These are phyloP conservation scores for Crithidia fasciculata DNA, from an alignment of 208 protist species.

Conservation along the genomic window DNA sequence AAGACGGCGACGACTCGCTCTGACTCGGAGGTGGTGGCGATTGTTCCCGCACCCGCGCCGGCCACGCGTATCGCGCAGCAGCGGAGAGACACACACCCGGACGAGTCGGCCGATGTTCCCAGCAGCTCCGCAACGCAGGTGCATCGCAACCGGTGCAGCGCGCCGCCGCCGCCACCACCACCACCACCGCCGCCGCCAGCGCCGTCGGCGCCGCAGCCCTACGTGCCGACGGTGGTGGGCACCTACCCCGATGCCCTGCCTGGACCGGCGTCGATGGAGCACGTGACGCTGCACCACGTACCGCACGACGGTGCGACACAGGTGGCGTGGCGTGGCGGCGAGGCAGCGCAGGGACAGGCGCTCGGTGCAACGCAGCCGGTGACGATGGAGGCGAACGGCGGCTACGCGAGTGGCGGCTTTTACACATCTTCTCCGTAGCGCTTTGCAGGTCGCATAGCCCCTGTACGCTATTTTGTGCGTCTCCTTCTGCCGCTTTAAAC, in stretches of 20 bases:
- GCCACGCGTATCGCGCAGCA: background rate
- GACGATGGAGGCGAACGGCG: too few relatives aligned
- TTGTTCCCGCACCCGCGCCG: background rate
- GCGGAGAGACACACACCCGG: background rate
- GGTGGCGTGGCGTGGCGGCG: constrained; percentile 9
- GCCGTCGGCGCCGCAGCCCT: background rate
- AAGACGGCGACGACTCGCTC: background rate
- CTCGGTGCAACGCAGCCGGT: too few relatives aligned
- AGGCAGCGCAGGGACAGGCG: too few relatives aligned
- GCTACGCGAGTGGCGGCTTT: too few relatives aligned
- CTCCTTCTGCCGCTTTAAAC: too few relatives aligned
- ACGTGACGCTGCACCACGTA: constrained; percentile 13
- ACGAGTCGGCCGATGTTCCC: background rate
- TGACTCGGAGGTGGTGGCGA: background rate
- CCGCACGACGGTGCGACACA: background rate
- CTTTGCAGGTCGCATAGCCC: too few relatives aligned
- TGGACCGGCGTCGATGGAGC: background rate
- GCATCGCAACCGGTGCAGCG: background rate
- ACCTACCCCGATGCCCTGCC: constrained; percentile 17
- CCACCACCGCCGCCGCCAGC: background rate
- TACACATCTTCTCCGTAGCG: too few relatives aligned
- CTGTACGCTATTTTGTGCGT: too few relatives aligned
- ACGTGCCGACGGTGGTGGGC: constrained; percentile 14
- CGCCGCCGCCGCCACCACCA: background rate
- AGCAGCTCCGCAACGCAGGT: background rate